These are phyloP conservation scores for Podospora pseudocomata DNA, from an alignment of 495 filamentous ascomycete species.

Conservation along the genomic window DNA sequence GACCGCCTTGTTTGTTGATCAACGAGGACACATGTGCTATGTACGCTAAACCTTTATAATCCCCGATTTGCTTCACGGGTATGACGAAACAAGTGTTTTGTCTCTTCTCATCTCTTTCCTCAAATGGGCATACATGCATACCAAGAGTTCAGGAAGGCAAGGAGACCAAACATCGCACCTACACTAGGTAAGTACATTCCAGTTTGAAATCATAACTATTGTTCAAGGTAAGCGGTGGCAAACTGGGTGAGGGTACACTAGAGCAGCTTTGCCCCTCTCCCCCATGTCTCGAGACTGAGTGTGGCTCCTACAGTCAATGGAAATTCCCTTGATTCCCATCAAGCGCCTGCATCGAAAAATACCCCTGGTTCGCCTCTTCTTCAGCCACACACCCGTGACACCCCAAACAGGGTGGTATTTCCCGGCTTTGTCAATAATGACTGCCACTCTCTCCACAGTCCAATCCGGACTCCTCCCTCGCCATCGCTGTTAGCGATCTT, in stretches of 20 bases:
- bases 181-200: no score
- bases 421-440: background rate
- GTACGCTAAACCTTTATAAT: background rate
- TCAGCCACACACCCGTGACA: background rate
- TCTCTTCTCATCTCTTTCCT: background rate
- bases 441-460: background rate
- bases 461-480: background rate
- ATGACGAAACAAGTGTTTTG: background rate
- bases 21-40: background rate
- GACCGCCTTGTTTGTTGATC: background rate
- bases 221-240: background rate
- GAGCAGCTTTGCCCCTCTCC: background rate
- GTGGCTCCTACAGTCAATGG: background rate
- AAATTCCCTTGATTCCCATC: background rate
- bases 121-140: no score
- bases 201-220: background rate
- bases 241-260: background rate
- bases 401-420: background rate
- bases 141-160: no score
- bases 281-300: background rate
- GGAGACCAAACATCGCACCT: no score
- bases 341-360: background rate
- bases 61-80: background rate
- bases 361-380: background rate
- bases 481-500: background rate